Conservation (phyloP, 257 asterid genomes). For the Prunella vulgaris region DNA sequence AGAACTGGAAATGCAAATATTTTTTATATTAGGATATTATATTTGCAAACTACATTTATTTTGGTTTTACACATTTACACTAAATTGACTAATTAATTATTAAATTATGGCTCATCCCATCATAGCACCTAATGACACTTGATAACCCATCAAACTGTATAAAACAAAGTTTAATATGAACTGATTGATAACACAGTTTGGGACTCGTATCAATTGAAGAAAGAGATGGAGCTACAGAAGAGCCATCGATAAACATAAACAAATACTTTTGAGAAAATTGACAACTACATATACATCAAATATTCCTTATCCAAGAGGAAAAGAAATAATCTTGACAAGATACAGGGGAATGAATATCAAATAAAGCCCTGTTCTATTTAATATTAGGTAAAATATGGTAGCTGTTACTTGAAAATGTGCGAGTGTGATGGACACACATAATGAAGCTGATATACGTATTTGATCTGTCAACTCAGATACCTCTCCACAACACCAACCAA, state of each 20-base stretch:
- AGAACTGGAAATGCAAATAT: no score
- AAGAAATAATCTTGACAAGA: conserved; percentile 1
- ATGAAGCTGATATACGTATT: conserved; percentile 10
- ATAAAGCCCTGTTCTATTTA: conserved; percentile 26
- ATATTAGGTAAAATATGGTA: conserved; percentile 21
- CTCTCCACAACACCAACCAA: conserved; percentile 20
- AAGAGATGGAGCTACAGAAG: neutral
- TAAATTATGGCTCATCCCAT: neutral
- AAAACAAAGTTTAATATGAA: neutral
- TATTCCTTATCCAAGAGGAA: conserved; percentile 21
- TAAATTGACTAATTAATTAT: neutral
- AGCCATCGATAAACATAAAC: neutral
- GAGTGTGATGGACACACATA: conserved; percentile 14
- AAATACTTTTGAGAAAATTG: conserved; percentile 12
- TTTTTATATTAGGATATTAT: no score
- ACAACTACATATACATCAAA: conserved; percentile 25
- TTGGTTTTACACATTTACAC: no score
- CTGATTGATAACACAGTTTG: neutral
- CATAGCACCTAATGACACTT: neutral
- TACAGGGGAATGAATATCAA: conserved; percentile 23
- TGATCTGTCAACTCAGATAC: conserved; percentile 7
- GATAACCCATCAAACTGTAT: neutral
- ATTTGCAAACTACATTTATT: no score
- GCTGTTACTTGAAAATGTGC: conserved; percentile 24
- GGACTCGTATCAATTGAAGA: neutral